Conservation (phyloP, 2,329 filamentous ascomycete species). For the Helminthosporium solani region DNA sequence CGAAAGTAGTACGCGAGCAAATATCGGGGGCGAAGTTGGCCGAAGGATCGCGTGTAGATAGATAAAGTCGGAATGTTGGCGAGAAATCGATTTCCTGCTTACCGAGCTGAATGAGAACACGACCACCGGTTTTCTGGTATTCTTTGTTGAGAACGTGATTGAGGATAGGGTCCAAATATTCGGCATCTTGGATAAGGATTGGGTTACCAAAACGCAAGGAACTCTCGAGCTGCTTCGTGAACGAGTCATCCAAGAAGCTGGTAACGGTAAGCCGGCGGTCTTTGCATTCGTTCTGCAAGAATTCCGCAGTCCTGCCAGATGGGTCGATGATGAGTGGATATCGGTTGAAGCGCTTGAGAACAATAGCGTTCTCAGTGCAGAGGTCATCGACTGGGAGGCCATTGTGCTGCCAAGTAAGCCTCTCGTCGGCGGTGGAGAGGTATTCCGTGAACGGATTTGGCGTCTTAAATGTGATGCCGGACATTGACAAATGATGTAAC, state of each 20-base stretch:
- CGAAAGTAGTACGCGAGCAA: constrained; percentile 96
- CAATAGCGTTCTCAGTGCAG: constrained; percentile 97
- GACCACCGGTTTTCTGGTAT: constrained; percentile 96
- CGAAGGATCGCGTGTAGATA: constrained; percentile 94
- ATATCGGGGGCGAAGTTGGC: constrained; percentile 94
- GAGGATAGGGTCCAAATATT: constrained; percentile 93
- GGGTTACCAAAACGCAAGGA: constrained; percentile 97
- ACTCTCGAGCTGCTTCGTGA: constrained; percentile 96
- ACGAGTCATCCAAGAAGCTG: constrained; percentile 96
- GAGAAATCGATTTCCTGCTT: constrained; percentile 99
- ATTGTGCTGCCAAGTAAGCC: constrained; percentile 92
- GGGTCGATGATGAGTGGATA: constrained; percentile 99
- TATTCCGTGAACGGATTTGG: constrained; percentile 96
- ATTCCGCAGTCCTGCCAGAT: constrained; percentile 90
- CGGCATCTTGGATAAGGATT: constrained; percentile 96
- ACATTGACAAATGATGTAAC: constrained; percentile 87
- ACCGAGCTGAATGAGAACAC: constrained; percentile 95
- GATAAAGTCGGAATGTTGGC: constrained; percentile 89
- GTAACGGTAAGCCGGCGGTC: constrained; percentile 92
- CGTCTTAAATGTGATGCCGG: constrained; percentile 89
- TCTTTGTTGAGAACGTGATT: constrained; percentile 99
- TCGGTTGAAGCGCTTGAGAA: constrained; percentile 95
- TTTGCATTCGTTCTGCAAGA: constrained; percentile 91
- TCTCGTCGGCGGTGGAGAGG: constrained; percentile 91
- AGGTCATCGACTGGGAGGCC: constrained; percentile 92